These are phyloP conservation scores for Lichtheimia ramosa DNA, from an alignment of 371 early-diverging fungal species.

Conservation along the genomic window DNA sequence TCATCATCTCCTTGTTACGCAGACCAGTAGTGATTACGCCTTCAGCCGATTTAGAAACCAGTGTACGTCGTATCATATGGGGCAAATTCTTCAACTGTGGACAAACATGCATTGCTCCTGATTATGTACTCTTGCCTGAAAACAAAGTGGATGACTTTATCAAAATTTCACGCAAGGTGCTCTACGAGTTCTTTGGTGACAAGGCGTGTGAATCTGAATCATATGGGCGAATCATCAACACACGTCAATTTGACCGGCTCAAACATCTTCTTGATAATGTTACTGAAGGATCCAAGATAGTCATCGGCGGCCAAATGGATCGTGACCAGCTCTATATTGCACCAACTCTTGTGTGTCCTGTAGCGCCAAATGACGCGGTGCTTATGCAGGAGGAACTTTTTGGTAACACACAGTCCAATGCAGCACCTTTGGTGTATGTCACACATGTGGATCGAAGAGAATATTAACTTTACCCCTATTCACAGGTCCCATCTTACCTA, in stretches of 20 bases:
- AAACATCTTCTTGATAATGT: constrained; percentile 46
- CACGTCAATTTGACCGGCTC: constrained; percentile 72
- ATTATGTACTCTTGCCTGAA: constrained; percentile 74
- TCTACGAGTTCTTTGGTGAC: constrained; percentile 51
- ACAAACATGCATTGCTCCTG: constrained; percentile 86
- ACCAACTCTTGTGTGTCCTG: constrained; percentile 64
- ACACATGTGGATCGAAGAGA: no score
- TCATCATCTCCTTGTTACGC: background rate
- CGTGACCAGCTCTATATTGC: constrained; percentile 61
- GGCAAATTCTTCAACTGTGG: constrained; percentile 83
- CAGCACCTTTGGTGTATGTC: no score
- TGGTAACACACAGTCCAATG: constrained; percentile 26
- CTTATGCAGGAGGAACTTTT: constrained; percentile 81
- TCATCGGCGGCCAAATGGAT: constrained; percentile 61
- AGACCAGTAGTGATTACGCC: constrained; percentile 71
- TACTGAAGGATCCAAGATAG: constrained; percentile 41
- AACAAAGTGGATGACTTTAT: constrained; percentile 55
- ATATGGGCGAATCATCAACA: constrained; percentile 71
- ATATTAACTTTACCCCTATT: background rate
- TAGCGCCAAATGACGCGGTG: constrained; percentile 41
- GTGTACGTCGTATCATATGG: constrained; percentile 75
- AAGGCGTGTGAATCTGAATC: constrained; percentile 52
- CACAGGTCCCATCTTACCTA: constrained; percentile 67
- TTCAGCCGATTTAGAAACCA: constrained; percentile 59
- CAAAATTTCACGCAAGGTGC: constrained; percentile 35